Evolutionary conservation across 257 asterid species (phyloP), one percentile per base, ranked within the genome.

Genomic region (Scutellaria barbata): DNA sequence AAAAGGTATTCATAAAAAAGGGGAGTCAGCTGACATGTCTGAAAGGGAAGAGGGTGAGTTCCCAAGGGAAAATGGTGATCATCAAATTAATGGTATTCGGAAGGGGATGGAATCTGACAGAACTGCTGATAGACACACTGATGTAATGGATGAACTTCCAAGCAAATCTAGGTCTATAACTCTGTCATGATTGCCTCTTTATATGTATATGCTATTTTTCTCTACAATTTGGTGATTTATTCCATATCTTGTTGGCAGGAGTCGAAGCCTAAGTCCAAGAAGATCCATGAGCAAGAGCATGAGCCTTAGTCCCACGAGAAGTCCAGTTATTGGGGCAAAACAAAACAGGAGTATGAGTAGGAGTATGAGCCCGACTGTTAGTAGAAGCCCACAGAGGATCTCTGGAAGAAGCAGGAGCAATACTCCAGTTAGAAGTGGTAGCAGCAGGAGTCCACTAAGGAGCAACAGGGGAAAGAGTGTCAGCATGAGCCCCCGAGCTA

Each of bases 261-360:
- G 97, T 79, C 84, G 85, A 76, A 95, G 97, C 80, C 3, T 68
- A 42, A 89, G 92, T 78, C 96, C 91, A 71, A 71, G 74, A 56
- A 79, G 82, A 77, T 75, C 87, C 60, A 39, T 68, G 85, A 91
- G 92, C 69, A 88, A 86, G 90, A 94, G 99, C 79, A 89, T 88
- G 96, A 94, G 99, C 85, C 85, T 94, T 57, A 94, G 99, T 77
- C 98, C 99, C 13, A 83, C 50, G 87, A 78, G 86, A 79, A 91
- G 95, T 68, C 87, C 79, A 14, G 81, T 77, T 69, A 66, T 74
- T 40, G 77, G 80, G 76, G 74, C 86, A 48, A 75, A 75, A 42
- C 88, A 74, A 55, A 76, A 81, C 66, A 53, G 78, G 77, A 82
- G 87, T 82, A 76, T 88, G 78, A 89, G 92, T 66, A 59, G 77